These are phyloP conservation scores for Ceratocystis destructans DNA, from an alignment of 2,329 filamentous ascomycete species.

Conservation along the genomic window DNA sequence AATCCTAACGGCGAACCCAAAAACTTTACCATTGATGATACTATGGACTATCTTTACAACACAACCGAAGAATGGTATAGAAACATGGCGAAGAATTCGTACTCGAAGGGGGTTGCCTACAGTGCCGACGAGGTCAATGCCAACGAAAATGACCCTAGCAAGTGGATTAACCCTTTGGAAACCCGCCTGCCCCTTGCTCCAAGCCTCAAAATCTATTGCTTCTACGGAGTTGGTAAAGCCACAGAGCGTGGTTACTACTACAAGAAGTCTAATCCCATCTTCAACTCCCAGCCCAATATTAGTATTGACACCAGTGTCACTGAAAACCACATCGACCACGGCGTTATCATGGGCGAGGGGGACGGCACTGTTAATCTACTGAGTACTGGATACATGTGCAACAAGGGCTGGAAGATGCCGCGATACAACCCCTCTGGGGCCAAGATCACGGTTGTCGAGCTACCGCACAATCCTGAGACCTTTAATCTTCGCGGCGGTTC, in stretches of 20 bases:
- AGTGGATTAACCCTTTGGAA: conserved; percentile 94
- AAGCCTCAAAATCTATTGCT: conserved; percentile 88
- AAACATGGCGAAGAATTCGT: conserved; percentile 56
- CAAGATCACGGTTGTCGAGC: conserved; percentile 77
- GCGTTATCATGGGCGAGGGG: conserved; percentile 89
- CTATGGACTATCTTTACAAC: conserved; percentile 63
- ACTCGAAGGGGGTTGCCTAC: conserved; percentile 79
- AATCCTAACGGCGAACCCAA: conserved; percentile 50
- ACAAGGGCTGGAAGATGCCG: conserved; percentile 84
- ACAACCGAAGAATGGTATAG: conserved; percentile 78
- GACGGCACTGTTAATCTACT: conserved; percentile 93
- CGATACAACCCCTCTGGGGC: conserved; percentile 80
- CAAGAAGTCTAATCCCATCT: conserved; percentile 50
- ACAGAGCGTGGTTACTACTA: conserved; percentile 93
- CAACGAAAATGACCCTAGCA: conserved; percentile 61
- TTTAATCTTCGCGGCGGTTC: conserved; percentile 69
- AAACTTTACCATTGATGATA: conserved; percentile 72
- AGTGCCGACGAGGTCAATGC: conserved; percentile 66
- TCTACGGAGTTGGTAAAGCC: conserved; percentile 88
- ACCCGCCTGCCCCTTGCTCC: conserved; percentile 76
- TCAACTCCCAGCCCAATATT: conserved; percentile 50
- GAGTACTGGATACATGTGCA: conserved; percentile 91
- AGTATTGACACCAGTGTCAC: conserved; percentile 56
- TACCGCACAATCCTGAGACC: conserved; percentile 88
- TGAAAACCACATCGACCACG: conserved; percentile 56